Evolutionary conservation across 2,329 filamentous ascomycete genomes (phyloP), one percentile per base, ranked within the genome.

Genomic region (Aureobasidium sp.): DNA sequence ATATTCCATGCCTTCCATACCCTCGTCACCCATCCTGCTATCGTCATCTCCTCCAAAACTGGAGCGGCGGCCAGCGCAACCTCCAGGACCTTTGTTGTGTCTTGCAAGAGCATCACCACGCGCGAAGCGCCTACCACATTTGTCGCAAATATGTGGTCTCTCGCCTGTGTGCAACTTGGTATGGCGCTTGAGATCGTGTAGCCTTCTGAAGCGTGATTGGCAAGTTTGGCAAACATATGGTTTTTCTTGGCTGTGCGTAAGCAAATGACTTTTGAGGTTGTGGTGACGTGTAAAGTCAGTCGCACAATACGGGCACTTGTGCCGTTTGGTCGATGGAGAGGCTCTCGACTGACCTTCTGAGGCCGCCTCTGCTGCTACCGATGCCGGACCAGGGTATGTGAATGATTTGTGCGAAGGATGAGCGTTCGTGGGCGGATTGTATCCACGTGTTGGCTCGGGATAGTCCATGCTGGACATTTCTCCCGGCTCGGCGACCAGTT

Each of bases 201-300:
- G 81, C 66, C 94, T 86, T 61, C 94, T 85, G 75, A 99, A 99
- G 58, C 93, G 87, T 74, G 94, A 90, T 68, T 93, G 85, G 73
- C 94, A 99, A n/a, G 90, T 91, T 65, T 90, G 87, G 72, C 94
- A 99, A 31, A 94, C 85, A 71, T 94, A 99, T 0, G 94, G 94
- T 76, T 99, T 99, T 75, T 99, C 94, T 79, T 99, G 93, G 70
- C 92, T 97, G 75, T 97, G 94, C 0, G 94, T 97, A 72, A 99
- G 84, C 62, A 99, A 83, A 77, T 99, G 94, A 68, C 91, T 97
- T 78, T 97, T 99, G 31, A 97, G 83, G 70, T 99, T 97, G 73
- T 97, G 94, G 72, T 97, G 94, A 48, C 94, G 86, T 31, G 94
- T 99, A 69, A 99, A 99, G 70, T 96, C 94, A 5, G 94, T 97